A percentile compares a stretch with the other conserved stretches of the same genome.
These are phyloP conservation scores for Perkinsus chesapeaki DNA, from an alignment of 169 alveolate species.

Conservation along the genomic window DNA sequence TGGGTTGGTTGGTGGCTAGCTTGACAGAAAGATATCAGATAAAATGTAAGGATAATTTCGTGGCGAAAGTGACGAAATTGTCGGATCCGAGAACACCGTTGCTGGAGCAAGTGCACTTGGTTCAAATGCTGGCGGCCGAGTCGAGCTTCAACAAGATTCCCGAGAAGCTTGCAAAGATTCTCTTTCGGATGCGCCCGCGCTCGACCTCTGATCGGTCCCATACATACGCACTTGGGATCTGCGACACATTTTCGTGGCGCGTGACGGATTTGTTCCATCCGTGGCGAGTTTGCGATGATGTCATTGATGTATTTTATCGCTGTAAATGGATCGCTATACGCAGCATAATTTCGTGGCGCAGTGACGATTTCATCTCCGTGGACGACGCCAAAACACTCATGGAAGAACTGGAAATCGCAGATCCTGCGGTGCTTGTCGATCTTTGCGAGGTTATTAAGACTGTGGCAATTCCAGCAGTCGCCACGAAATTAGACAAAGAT, in stretches of 20 bases:
- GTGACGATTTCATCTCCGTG: background rate
- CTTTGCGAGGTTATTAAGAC: background rate
- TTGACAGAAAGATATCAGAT: background rate
- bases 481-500: background rate
- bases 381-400: background rate
- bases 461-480: background rate
- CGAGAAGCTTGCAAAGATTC: background rate
- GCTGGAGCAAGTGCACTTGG: background rate
- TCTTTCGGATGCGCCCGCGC: background rate
- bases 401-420: background rate
- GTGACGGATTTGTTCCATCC: background rate
- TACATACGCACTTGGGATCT: background rate
- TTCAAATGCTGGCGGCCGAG: background rate
- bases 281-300: background rate
- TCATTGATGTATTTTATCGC: background rate
- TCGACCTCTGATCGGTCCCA: background rate
- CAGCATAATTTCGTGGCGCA: background rate
- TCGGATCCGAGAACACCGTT: background rate
- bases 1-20: background rate
- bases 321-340: background rate
- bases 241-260: background rate
- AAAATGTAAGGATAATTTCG: background rate
- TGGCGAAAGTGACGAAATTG: background rate
- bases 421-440: background rate
- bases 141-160: background rate